Base-by-base conservation (phyloP, 2,329 filamentous ascomycete species). In the Ceratocystis cubensis region DNA sequence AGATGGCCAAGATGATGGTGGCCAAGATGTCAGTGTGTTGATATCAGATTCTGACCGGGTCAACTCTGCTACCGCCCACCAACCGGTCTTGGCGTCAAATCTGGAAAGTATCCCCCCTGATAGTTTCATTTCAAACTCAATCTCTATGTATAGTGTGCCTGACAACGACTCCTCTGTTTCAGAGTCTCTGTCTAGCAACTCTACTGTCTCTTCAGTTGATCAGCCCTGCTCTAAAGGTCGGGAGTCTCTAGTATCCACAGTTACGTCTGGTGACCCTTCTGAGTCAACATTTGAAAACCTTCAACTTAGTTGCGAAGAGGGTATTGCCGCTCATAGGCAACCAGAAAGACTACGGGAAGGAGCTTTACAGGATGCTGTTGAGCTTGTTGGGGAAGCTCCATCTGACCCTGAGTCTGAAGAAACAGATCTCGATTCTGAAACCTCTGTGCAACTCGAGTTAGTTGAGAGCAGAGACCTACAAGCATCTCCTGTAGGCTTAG, bases 1-100 rank as follows among this genome's bases (percentile, higher is more conserved):
- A 28, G 61, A 66, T 13, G 61, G 64, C 7, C 61, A 61, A 20
- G 65, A 63, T 50, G 62, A 64, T 48, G 37, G 61, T 33, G 25
- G 30, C 33, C 25, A 57, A n/a, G 66, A 65, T 63, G 46, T 46
- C n/a, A 37, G 56, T 50, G 63, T 44, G 8, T 28, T 37, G 50
- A 45, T 44, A 22, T 22, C 22, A 30, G 5, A 61, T 22, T 33
- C 28, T 22, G 41, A 50, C 41, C 4, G 13, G n/a, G 3, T 15
- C 37, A 25, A 57, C 2, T 50, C 37, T 53, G 4, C 1, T n/a
- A 22, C n/a, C 10, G 48, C n/a, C 3, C 48, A n/a, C 17, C 6
- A 20, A n/a, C 4, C 46, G 17, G 46, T 53, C n/a, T 25, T 48
- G 48, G 2, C 28, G n/a, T 50, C 46, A 7, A n/a, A 41, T 13